phyloP scores from a whole-genome alignment of 2,329 filamentous ascomycete species.

The Knufia petricola region DNA sequence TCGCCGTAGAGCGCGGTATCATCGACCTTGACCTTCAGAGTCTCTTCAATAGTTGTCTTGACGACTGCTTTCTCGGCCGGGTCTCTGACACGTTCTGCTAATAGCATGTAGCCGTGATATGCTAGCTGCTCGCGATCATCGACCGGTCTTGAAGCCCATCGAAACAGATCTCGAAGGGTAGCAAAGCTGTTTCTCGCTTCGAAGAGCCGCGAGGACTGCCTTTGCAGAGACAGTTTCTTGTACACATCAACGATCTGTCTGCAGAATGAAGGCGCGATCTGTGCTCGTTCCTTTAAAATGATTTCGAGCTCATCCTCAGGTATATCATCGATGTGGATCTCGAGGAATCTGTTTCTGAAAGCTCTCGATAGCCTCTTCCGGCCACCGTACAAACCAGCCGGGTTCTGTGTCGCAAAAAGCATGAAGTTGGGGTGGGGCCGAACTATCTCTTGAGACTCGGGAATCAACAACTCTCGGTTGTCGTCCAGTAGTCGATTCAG shows the following conservation, averaged over 20 bases:
- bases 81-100: constrained; percentile 90
- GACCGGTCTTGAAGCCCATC: constrained; percentile 81
- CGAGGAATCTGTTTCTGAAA: constrained; percentile 92
- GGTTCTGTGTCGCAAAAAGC: constrained; percentile 96
- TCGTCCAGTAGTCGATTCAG: constrained; percentile 92
- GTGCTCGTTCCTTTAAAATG: constrained; percentile 79
- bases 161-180: constrained; percentile 86
- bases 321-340: constrained; percentile 96
- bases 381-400: constrained; percentile 87
- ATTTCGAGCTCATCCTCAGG: constrained; percentile 87
- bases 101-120: constrained; percentile 86
- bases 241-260: constrained; percentile 87
- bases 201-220: constrained; percentile 84
- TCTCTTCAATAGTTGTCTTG: constrained; percentile 75
- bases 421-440: constrained; percentile 91
- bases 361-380: constrained; percentile 87
- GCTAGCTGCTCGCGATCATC: constrained; percentile 83
- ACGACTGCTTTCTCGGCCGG: constrained; percentile 75
- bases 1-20: constrained; percentile 60
- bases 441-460: constrained; percentile 91
- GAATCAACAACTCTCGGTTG: constrained; percentile 88
- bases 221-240: constrained; percentile 76
- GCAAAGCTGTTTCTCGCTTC: constrained; percentile 97
- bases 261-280: constrained; percentile 86
- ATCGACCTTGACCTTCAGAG: constrained; percentile 79